phyloP scores from a whole-genome alignment of 2,329 filamentous ascomycete genomes.

The Exophiala bonariae region DNA sequence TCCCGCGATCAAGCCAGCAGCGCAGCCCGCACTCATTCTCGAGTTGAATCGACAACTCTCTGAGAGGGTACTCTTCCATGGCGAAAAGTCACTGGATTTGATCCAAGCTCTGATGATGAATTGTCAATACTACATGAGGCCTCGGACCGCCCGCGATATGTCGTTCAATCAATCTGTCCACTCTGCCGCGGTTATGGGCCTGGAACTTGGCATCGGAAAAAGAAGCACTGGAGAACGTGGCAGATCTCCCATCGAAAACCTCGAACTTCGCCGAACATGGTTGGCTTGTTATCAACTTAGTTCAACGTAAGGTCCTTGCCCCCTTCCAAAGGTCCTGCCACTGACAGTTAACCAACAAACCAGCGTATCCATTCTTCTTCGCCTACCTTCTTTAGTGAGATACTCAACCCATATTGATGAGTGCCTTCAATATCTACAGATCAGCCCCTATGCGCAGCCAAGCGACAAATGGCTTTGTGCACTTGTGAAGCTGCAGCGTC shows the following conservation, averaged over 20 bases:
- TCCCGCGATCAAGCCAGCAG: constrained; percentile 49
- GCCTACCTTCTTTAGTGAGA: constrained; percentile 58
- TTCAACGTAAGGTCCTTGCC: constrained; percentile 45
- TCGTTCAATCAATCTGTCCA: constrained; percentile 88
- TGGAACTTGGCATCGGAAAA: constrained; percentile 75
- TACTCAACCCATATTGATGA: constrained; percentile 65
- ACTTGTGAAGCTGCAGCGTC: constrained; percentile 57
- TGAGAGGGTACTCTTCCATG: constrained; percentile 70
- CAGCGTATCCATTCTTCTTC: constrained; percentile 58
- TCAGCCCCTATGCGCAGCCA: constrained; percentile 53
- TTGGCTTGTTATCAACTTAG: constrained; percentile 61
- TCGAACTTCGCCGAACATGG: constrained; percentile 60
- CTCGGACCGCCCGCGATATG: constrained; percentile 77
- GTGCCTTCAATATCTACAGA: constrained; percentile 57
- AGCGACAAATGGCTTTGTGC: constrained; percentile 57
- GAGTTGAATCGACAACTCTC: constrained; percentile 73
- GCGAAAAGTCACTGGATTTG: constrained; percentile 80
- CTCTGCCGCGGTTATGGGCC: constrained; percentile 74
- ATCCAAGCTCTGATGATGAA: constrained; percentile 74
- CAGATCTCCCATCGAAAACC: constrained; percentile 47
- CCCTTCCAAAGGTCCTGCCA: too few species aligned
- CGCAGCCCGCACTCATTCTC: constrained; percentile 62
- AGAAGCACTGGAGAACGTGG: constrained; percentile 41
- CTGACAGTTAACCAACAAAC: too few species aligned
- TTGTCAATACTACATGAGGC: constrained; percentile 79